Conservation (phyloP, 1,284 basidiomycete genomes). For the Naganishia cerealis region DNA sequence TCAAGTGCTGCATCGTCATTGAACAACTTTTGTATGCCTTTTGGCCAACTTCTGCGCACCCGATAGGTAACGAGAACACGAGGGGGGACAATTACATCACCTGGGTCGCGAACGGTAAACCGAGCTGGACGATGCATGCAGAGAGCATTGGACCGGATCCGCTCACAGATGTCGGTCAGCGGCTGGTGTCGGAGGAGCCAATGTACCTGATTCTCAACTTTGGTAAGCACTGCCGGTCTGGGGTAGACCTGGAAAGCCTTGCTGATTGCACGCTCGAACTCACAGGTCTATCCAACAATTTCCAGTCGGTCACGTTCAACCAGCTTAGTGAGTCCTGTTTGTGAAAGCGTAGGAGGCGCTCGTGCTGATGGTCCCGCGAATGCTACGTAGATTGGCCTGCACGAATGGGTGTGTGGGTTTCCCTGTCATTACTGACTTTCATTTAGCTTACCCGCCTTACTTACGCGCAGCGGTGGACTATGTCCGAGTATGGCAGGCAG, state of each 20-base stretch:
- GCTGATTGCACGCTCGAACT: too few species aligned
- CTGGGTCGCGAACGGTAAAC: constrained; percentile 64
- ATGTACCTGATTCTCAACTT: constrained; percentile 75
- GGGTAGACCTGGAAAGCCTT: constrained; percentile 31
- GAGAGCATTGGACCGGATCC: constrained; percentile 65
- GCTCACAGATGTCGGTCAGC: constrained; percentile 65
- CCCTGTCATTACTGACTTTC: background rate
- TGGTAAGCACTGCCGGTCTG: constrained; percentile 51
- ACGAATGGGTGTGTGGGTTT: constrained; percentile 16
- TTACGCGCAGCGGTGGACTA: constrained; percentile 66
- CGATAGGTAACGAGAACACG: constrained; percentile 61
- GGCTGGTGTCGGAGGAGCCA: constrained; percentile 79
- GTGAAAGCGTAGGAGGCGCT: constrained; percentile 64
- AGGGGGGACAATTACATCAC: constrained; percentile 63
- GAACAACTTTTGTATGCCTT: constrained; percentile 59
- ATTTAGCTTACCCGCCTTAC: constrained; percentile 56
- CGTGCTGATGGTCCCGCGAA: background rate
- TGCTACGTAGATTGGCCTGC: constrained; percentile 10
- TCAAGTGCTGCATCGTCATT: constrained; percentile 73
- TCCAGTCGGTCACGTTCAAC: constrained; percentile 51
- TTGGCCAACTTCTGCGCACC: constrained; percentile 42
- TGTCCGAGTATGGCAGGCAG: constrained; percentile 71
- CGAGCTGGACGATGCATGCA: constrained; percentile 61
- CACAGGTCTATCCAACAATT: constrained; percentile 49
- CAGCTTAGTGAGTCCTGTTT: constrained; percentile 59